A percentile compares a stretch with the other conserved stretches of the same genome.
These are phyloP conservation scores for Coemansia sp. DNA, from an alignment of 192 early-diverging fungal species.

Conservation along the genomic window DNA sequence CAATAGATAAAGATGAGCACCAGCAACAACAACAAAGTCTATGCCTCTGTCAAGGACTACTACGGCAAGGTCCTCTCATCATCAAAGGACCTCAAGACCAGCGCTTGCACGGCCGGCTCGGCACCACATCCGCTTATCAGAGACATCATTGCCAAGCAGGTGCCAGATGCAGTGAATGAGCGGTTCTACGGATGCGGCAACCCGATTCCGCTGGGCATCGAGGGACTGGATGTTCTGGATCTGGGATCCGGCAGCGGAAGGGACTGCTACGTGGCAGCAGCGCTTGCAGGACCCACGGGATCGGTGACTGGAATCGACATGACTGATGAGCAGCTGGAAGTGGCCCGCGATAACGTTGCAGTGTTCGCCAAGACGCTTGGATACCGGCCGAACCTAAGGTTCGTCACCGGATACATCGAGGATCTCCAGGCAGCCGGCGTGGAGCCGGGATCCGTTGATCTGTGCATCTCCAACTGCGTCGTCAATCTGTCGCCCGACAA, in stretches of 20 bases:
- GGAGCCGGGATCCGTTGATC: slow-evolving; percentile 23
- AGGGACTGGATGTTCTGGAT: slow-evolving; percentile 33
- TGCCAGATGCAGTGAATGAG: slow-evolving; percentile 33
- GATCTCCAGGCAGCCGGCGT: slow-evolving; percentile 23
- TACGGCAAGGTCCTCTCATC: slow-evolving; percentile 38
- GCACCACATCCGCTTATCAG: slow-evolving; percentile 5
- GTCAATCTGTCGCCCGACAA: slow-evolving; percentile 48
- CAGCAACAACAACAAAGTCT: slow-evolving; percentile 5
- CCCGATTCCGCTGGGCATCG: slow-evolving; percentile 40
- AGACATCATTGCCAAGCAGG: slow-evolving; percentile 9
- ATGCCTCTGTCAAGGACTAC: slow-evolving; percentile 36
- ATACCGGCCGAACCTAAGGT: slow-evolving; percentile 33
- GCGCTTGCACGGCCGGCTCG: slow-evolving; percentile 22
- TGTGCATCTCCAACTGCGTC: slow-evolving; percentile 40
- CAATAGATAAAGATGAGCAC: neutral
- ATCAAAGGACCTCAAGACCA: slow-evolving; percentile 34
- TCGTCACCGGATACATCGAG: slow-evolving; percentile 43
- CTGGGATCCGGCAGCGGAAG: slow-evolving; percentile 39
- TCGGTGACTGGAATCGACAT: slow-evolving; percentile 43
- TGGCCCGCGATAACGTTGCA: slow-evolving; percentile 21
- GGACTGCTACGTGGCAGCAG: slow-evolving; percentile 48
- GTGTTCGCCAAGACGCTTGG: slow-evolving; percentile 26
- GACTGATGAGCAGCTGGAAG: slow-evolving; percentile 45
- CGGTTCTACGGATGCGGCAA: slow-evolving; percentile 45
- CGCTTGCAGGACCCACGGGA: slow-evolving; percentile 27